Percentiles rank a stretch among this genome's conserved stretches.
Evolutionary conservation across 2,329 filamentous ascomycete species (phyloP).

Genomic region (Pseudovirgaria hyperparasitica): DNA sequence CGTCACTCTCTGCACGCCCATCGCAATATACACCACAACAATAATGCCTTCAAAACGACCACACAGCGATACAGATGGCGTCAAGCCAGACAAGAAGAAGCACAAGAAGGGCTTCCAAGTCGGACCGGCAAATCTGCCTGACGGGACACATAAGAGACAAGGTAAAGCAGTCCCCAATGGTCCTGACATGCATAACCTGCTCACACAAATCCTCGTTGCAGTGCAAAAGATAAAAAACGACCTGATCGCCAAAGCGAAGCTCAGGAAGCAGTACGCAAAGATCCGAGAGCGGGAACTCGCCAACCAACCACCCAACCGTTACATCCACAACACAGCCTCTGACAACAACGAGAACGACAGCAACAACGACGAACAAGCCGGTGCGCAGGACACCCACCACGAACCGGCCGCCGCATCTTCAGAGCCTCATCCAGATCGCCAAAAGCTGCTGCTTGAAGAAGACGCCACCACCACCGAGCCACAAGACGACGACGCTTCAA

Average conservation of each 20-base stretch:
- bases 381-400: conserved; percentile 10
- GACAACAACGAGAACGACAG: conserved; percentile 7
- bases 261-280: conserved; percentile 87
- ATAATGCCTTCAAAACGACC: conserved; percentile 48
- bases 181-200: conserved; percentile 1
- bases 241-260: conserved; percentile 82
- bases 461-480: conserved; percentile 24
- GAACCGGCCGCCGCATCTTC: conserved; percentile 18
- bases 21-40: conserved; percentile 1
- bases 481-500: conserved; percentile 9
- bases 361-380: conserved; percentile 9
- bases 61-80: conserved; percentile 31
- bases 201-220: conserved; percentile 22
- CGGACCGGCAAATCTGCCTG: conserved; percentile 80
- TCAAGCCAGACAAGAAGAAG: conserved; percentile 34
- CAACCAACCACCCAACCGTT: conserved; percentile 21
- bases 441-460: conserved; percentile 48
- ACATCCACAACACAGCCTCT: conserved; percentile 15
- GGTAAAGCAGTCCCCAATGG: conserved; percentile 27
- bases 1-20: conserved; percentile 2
- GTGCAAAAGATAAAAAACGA: conserved; percentile 81
- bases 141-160: conserved; percentile 79
- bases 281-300: conserved; percentile 49
- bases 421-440: conserved; percentile 48
- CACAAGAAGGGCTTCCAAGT: conserved; percentile 65